A percentile compares a stretch with the other conserved stretches of the same genome.
These are phyloP conservation scores for Aspergillus biplanus DNA, from an alignment of 495 filamentous ascomycete species.

Conservation along the genomic window DNA sequence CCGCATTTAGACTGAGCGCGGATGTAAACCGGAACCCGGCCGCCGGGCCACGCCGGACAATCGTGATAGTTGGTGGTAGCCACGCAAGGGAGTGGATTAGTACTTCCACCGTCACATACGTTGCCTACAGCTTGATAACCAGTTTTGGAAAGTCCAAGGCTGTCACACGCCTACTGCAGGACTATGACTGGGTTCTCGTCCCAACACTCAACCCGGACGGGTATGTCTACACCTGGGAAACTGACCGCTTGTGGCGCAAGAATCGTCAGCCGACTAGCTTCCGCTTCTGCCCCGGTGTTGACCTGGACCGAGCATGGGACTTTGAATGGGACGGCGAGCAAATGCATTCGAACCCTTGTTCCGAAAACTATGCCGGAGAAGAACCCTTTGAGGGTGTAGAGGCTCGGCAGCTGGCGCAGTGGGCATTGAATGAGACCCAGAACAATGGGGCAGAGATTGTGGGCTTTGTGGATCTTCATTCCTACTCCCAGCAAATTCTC, in stretches of 20 bases:
- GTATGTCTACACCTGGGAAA: conserved; percentile 91
- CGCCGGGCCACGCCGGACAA: conserved; percentile 64
- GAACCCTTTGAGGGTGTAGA: conserved; percentile 84
- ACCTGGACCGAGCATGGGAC: conserved; percentile 84
- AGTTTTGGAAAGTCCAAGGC: conserved; percentile 68
- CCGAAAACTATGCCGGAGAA: conserved; percentile 86
- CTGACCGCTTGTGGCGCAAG: conserved; percentile 93
- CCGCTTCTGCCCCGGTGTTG: conserved; percentile 82
- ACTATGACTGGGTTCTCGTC: conserved; percentile 86
- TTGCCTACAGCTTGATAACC: conserved; percentile 87
- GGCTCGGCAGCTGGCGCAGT: conserved; percentile 73
- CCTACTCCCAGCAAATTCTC: conserved; percentile 92
- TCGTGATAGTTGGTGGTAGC: conserved; percentile 81
- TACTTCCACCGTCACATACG: conserved; percentile 86
- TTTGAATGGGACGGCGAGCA: conserved; percentile 79
- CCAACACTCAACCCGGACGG: conserved; percentile 93
- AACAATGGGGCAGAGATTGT: conserved; percentile 72
- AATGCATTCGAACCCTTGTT: conserved; percentile 79
- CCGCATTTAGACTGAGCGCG: conserved; percentile 77
- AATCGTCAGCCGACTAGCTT: conserved; percentile 84
- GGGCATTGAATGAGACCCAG: conserved; percentile 82
- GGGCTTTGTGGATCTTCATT: conserved; percentile 88
- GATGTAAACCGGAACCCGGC: conserved; percentile 47
- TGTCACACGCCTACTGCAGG: conserved; percentile 75
- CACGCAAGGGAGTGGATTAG: conserved; percentile 98